Evolutionary conservation across 345 rosid genomes (phyloP), one percentile per base, ranked within the genome.

Genomic region (Barbarea vulgaris): DNA sequence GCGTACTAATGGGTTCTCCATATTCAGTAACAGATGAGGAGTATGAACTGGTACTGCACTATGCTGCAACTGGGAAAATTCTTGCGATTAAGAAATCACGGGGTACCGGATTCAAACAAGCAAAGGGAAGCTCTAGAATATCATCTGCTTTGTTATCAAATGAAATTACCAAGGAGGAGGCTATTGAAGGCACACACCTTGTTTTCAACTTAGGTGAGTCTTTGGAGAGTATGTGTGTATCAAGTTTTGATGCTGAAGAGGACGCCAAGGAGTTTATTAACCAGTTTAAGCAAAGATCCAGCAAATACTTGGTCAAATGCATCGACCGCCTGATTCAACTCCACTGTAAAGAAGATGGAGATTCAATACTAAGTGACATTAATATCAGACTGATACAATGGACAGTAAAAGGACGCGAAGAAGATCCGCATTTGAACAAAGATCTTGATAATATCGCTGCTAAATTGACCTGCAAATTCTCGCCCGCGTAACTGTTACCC

Each of bases 21-120:
- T 57, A 59, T 59, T 25, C 64, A 60, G 73, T 85, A 33, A 68
- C 81, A 5, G 88, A 87, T 57, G 85, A 80, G 48, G 89, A 77
- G 59, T 87, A 83, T 77, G 87, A 85, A 62, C 59, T 86, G 66
- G 70, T 93, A 39, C 76, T 93, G 80, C 93, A 89, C 73, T 89
- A 83, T 73, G 89, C 83, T 52, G 84, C 91, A 46, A 86, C 90
- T 72, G 95, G 93, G 42, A 81, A 75, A 63, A 57, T 79, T 44
- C 55, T 75, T 18, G 46, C 58, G 60, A 68, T 41, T 9, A 72
- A 68, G 46, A 77, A 67, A 77, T 44, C 67, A 10, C 39, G 56
- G 37, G 19, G 25, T 69, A 42, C 14, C 0, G 77, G 83, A 74
- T 52, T 11, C 30, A 84, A 77, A 53, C 81, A 80, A 69, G 57